Conservation (phyloP, 495 filamentous ascomycete genomes). For the Penicillium crystallinum region DNA sequence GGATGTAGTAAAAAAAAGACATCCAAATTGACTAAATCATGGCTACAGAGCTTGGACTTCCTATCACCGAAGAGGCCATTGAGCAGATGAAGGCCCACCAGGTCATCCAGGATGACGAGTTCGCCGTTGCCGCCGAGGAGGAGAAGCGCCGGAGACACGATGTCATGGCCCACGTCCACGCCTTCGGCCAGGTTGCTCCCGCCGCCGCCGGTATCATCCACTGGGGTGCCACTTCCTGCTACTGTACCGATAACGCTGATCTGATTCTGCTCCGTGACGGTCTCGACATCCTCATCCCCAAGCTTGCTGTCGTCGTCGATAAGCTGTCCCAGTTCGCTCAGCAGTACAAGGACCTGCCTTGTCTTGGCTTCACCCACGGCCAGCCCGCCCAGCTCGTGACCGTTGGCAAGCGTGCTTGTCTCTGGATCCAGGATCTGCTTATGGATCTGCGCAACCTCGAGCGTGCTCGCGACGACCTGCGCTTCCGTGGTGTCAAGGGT, state of each 20-base stretch:
- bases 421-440: constrained; percentile 86
- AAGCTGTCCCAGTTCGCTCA: constrained; percentile 74
- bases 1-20: constrained; percentile 9
- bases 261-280: constrained; percentile 74
- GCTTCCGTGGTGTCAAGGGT: constrained; percentile 80
- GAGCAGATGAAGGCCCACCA: constrained; percentile 68
- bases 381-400: constrained; percentile 79
- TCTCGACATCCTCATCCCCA: constrained; percentile 74
- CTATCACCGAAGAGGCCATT: constrained; percentile 66
- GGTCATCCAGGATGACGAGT: constrained; percentile 72
- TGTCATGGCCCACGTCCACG: constrained; percentile 71
- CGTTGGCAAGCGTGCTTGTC: constrained; percentile 64
- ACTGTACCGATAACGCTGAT: constrained; percentile 83
- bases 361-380: constrained; percentile 80
- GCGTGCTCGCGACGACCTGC: constrained; percentile 63
- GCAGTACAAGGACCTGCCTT: constrained; percentile 61
- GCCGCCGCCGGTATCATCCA: constrained; percentile 87
- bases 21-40: constrained; percentile 26
- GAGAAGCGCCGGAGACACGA: constrained; percentile 72
- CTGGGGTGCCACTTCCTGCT: constrained; percentile 62
- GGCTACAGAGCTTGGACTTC: constrained; percentile 42
- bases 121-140: constrained; percentile 68
- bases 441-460: constrained; percentile 84
- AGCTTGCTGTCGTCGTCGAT: constrained; percentile 78
- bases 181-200: constrained; percentile 67